Conservation (phyloP, 2,329 filamentous ascomycete genomes). For the Xylaria multiplex region DNA sequence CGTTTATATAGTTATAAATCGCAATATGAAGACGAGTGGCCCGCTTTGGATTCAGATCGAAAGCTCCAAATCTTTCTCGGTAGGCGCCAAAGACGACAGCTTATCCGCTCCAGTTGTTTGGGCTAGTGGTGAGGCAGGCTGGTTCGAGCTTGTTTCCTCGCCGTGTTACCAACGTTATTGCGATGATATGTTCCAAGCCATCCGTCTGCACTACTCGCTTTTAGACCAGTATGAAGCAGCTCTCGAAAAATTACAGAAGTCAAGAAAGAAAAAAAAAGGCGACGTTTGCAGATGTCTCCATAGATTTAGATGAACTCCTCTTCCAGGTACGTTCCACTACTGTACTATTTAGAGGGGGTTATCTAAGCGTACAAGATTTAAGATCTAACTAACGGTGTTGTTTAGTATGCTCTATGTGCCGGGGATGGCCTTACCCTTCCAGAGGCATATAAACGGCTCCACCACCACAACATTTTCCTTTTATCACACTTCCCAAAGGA, state of each 20-base stretch:
- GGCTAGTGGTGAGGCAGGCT: conserved; percentile 72
- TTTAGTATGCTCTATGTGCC: conserved; percentile 60
- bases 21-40: conserved; percentile 43
- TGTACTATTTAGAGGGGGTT: not conserved
- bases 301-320: conserved; percentile 50
- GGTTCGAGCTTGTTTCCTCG: conserved; percentile 74
- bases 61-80: conserved; percentile 61
- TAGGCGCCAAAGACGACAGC: conserved; percentile 61
- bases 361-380: not conserved
- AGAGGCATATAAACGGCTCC: conserved; percentile 59
- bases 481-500: conserved; percentile 62
- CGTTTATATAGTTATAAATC: conserved; percentile 48
- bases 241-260: conserved; percentile 47
- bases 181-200: conserved; percentile 69
- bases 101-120: conserved; percentile 68
- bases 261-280: conserved; percentile 49
- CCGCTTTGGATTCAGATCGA: conserved; percentile 63
- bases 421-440: conserved; percentile 64
- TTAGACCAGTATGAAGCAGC: conserved; percentile 64
- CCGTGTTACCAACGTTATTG: conserved; percentile 65
- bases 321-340: conserved; percentile 47
- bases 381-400: conserved; percentile 19
- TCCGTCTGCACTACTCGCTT: conserved; percentile 71
- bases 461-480: conserved; percentile 62
- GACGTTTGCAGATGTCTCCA: conserved; percentile 42